Evolutionary conservation across 495 filamentous ascomycete species (phyloP).

Genomic region (Parathielavia hyrcaniae): DNA sequence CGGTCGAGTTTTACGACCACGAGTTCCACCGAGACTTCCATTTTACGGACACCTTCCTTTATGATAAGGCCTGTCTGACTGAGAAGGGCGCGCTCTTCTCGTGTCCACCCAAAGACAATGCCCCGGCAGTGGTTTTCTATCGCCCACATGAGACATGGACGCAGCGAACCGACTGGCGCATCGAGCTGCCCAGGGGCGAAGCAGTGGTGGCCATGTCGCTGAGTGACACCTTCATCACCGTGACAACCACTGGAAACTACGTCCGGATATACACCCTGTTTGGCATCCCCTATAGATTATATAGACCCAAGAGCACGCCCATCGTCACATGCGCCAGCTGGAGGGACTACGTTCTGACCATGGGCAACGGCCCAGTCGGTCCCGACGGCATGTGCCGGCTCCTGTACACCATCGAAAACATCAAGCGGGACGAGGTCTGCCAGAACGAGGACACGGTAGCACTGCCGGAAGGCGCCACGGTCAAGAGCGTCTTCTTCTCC

Average conservation of each 20-base stretch:
- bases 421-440: constrained; percentile 85
- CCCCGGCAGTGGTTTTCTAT: constrained; percentile 84
- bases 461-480: constrained; percentile 59
- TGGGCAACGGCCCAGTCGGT: constrained; percentile 83
- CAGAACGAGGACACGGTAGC: constrained; percentile 91
- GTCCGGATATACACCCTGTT: constrained; percentile 89
- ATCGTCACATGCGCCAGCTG: constrained; percentile 88
- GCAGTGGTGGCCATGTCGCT: constrained; percentile 80
- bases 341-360: constrained; percentile 87
- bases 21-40: constrained; percentile 90
- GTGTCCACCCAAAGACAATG: constrained; percentile 60
- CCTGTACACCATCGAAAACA: constrained; percentile 83
- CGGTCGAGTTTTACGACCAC: constrained; percentile 94
- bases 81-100: constrained; percentile 85
- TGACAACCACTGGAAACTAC: constrained; percentile 76
- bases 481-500: constrained; percentile 85
- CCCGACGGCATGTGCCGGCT: constrained; percentile 68
- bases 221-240: constrained; percentile 83
- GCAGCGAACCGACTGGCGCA: constrained; percentile 82
- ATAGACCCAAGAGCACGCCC: constrained; percentile 81
- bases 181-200: constrained; percentile 73
- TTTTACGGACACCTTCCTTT: constrained; percentile 90
- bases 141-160: constrained; percentile 97
- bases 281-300: constrained; percentile 80
- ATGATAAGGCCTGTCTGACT: constrained; percentile 88